phyloP scores from a whole-genome alignment of 2,329 filamentous ascomycete species.

The Aciculosporium take region DNA sequence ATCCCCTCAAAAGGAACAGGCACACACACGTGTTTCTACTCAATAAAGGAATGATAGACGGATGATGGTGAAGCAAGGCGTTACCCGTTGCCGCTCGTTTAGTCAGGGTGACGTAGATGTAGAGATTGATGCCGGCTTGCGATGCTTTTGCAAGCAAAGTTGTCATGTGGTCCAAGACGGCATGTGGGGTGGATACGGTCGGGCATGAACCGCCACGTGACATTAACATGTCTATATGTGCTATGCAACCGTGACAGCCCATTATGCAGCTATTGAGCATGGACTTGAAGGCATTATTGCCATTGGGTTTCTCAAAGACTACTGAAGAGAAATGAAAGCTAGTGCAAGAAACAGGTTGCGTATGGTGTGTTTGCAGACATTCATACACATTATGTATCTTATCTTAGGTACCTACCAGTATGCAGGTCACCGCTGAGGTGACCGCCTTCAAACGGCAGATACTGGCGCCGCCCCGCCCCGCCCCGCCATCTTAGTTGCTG shows the following conservation, averaged over 20 bases:
- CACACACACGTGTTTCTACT: neutral
- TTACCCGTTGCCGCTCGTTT: neutral
- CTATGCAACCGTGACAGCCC: neutral
- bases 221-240: neutral
- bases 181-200: constrained; percentile 3
- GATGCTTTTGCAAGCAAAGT: neutral
- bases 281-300: neutral
- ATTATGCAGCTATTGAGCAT: neutral
- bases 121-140: neutral
- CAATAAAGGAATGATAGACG: neutral
- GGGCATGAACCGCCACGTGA: constrained; percentile 3
- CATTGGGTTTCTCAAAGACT: neutral
- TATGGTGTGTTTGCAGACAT: neutral
- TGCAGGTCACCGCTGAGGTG: neutral
- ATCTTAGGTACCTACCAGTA: too few relatives aligned
- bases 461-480: neutral
- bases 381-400: too few relatives aligned
- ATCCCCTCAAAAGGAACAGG: neutral
- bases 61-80: neutral
- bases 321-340: neutral
- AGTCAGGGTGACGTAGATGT: neutral
- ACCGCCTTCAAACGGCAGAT: neutral
- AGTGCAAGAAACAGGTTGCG: neutral
- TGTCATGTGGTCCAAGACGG: constrained; percentile 2
- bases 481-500: too few relatives aligned